These are phyloP conservation scores for Skeletonema menzelii DNA, from an alignment of 108 stramenopile genomes.

Conservation along the genomic window DNA sequence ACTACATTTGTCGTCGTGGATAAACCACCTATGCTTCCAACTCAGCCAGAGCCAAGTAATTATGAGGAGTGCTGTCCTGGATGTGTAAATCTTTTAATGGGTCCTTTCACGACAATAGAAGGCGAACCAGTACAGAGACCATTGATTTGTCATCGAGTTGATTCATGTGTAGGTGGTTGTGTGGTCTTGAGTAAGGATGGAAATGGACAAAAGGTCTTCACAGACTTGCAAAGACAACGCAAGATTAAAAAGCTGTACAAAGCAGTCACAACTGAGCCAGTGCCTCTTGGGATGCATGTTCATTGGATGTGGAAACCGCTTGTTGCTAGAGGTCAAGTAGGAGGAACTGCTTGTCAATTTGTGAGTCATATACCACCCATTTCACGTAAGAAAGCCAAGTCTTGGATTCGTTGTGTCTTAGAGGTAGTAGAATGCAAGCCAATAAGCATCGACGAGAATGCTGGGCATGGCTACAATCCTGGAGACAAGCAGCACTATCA, in stretches of 20 bases:
- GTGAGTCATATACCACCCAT: conserved; percentile 68
- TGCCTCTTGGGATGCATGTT: conserved; percentile 87
- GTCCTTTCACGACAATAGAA: conserved; percentile 75
- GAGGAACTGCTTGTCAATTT: conserved; percentile 87
- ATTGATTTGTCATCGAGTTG: conserved; percentile 85
- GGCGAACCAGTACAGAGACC: conserved; percentile 63
- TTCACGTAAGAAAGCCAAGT: conserved; percentile 72
- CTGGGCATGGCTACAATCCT: conserved; percentile 62
- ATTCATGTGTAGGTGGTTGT: conserved; percentile 87
- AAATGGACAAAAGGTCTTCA: conserved; percentile 84
- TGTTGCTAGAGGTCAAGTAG: conserved; percentile 61
- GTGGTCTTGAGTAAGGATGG: conserved; percentile 87
- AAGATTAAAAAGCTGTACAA: conserved; percentile 86
- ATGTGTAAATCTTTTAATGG: conserved; percentile 69
- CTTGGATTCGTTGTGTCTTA: conserved; percentile 84
- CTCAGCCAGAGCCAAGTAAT: conserved; percentile 88
- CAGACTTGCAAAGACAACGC: conserved; percentile 72
- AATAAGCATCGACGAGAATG: conserved; percentile 51
- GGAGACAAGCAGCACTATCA: conserved; percentile 76
- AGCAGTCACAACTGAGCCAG: conserved; percentile 76
- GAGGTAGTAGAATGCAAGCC: conserved; percentile 86
- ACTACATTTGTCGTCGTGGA: conserved; percentile 91
- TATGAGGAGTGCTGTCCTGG: conserved; percentile 87
- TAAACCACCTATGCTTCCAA: conserved; percentile 89
- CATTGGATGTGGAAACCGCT: conserved; percentile 88